A percentile compares a stretch with the other conserved stretches of the same genome.
phyloP scores from a whole-genome alignment of 2,329 filamentous ascomycete species.

The Sarocladium oryzae region DNA sequence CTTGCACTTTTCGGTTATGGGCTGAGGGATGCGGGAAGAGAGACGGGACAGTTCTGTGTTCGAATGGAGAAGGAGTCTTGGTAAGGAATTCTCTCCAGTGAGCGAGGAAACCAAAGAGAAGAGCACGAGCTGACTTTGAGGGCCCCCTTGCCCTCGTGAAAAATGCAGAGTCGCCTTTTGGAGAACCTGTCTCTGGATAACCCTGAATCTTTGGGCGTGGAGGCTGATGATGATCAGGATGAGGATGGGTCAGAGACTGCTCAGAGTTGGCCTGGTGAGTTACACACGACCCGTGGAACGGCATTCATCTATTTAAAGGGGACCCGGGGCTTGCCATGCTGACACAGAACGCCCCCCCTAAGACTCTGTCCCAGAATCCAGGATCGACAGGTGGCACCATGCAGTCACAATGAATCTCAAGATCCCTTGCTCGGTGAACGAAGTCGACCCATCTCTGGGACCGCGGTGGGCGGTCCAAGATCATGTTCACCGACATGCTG shows the following conservation, averaged over 20 bases:
- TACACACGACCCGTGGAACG: too few species aligned
- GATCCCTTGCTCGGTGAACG: background rate
- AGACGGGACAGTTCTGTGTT: conserved; percentile 19
- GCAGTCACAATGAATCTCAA: background rate
- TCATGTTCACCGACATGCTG: background rate
- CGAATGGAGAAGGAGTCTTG: background rate
- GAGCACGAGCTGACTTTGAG: too few species aligned
- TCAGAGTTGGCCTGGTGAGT: conserved; percentile 6
- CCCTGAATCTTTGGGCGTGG: background rate
- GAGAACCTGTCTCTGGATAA: background rate
- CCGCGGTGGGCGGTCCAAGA: background rate
- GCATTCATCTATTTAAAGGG: too few species aligned
- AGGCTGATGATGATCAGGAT: background rate
- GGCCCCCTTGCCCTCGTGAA: too few species aligned
- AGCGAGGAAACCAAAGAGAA: too few species aligned
- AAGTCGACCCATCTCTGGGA: background rate
- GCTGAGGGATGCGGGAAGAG: conserved; percentile 24
- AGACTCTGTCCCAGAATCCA: background rate
- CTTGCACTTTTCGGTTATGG: conserved; percentile 34
- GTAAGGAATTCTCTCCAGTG: background rate
- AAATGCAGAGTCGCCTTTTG: background rate
- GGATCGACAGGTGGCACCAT: background rate
- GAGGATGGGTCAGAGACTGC: conserved; percentile 4
- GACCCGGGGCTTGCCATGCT: background rate
- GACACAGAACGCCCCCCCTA: background rate